Percentiles rank a stretch among this genome's conserved stretches.
Conservation (phyloP, 2,329 filamentous ascomycete genomes). For the Pseudogymnoascus sp. region DNA sequence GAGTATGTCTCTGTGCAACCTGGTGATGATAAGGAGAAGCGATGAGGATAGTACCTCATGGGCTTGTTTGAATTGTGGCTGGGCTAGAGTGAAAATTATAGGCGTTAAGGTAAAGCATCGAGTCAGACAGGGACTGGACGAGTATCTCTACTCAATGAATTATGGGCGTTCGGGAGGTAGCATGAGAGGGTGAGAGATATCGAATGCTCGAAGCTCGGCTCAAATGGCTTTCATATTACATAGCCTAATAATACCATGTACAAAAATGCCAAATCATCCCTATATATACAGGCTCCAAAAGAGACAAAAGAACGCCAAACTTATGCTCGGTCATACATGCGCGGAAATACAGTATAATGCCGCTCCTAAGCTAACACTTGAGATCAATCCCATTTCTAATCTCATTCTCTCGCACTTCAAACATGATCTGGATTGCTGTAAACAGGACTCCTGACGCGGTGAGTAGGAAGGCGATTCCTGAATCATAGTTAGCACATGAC, state of each 20-base stretch:
- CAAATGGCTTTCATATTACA: neutral
- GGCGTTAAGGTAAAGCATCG: neutral
- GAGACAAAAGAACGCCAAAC: neutral
- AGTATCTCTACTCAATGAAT: conserved; percentile 6
- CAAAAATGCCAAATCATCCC: neutral
- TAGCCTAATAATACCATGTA: conserved; percentile 7
- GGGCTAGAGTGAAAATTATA: neutral
- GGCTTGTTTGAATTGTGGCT: neutral
- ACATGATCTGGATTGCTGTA: conserved; percentile 87
- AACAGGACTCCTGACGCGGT: conserved; percentile 70
- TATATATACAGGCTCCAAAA: neutral
- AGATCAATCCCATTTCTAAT: conserved; percentile 71
- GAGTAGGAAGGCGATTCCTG: conserved; percentile 60
- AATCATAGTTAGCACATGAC: neutral
- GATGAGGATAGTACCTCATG: neutral
- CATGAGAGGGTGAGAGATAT: neutral
- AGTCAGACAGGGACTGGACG: neutral
- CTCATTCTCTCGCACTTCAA: conserved; percentile 84
- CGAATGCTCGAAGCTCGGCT: neutral
- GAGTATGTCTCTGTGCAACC: neutral
- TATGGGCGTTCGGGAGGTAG: neutral
- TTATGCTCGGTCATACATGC: neutral
- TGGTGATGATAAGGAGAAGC: neutral
- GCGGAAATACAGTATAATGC: neutral
- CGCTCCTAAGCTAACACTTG: conserved; percentile 55